These are phyloP conservation scores for Saccharomyces pastorianus DNA, from an alignment of 1,139 yeast species.

Conservation along the genomic window DNA sequence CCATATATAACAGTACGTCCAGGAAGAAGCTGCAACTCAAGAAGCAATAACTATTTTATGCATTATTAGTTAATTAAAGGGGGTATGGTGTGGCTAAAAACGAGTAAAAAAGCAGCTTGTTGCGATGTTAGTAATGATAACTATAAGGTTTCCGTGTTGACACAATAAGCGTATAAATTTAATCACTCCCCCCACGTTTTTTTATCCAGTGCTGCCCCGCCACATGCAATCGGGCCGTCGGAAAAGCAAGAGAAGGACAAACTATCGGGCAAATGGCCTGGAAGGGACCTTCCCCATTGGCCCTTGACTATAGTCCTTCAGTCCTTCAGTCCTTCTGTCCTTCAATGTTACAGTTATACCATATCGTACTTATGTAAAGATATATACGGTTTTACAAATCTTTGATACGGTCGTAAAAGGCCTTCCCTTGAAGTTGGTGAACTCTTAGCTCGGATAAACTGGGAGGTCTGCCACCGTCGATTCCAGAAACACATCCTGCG, in stretches of 20 bases:
- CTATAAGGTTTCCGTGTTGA: neutral
- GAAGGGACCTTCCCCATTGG: neutral
- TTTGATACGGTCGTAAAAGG: slow-evolving; percentile 29
- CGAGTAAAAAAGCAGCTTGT: neutral
- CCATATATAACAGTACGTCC: neutral
- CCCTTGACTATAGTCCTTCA: neutral
- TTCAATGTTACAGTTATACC: neutral
- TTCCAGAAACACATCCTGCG: slow-evolving; percentile 65
- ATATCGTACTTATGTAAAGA: neutral
- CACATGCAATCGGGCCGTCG: neutral
- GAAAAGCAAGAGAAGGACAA: neutral
- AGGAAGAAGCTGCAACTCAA: neutral
- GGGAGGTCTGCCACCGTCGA: slow-evolving; percentile 67
- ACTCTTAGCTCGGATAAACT: slow-evolving; percentile 51
- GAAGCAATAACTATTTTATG: neutral
- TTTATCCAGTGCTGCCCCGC: neutral
- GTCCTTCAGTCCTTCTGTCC: too few relatives aligned
- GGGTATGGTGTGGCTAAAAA: neutral
- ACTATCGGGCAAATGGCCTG: neutral
- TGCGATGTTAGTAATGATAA: neutral
- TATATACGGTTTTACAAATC: slow-evolving; percentile 3
- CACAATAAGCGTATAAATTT: neutral
- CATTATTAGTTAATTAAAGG: neutral
- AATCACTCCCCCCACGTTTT: slow-evolving; percentile 1
- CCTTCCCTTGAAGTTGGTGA: slow-evolving; percentile 46